Percentiles rank a stretch among this genome's conserved stretches.
These are phyloP conservation scores for Persicaria maculosa DNA, from an alignment of 148 eudicot genomes.

Conservation along the genomic window DNA sequence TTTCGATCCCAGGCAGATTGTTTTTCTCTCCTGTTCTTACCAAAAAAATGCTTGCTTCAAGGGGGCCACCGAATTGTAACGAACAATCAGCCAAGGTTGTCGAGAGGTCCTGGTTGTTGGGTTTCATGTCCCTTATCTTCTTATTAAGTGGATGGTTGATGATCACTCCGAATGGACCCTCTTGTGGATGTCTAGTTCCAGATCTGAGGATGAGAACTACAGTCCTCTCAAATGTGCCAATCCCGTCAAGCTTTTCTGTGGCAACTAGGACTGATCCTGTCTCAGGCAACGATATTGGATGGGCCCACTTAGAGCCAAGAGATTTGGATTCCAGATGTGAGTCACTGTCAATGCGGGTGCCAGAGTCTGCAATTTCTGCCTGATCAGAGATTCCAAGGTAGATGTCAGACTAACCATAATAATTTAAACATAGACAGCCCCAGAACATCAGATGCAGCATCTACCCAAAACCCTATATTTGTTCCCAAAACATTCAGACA, in stretches of 20 bases:
- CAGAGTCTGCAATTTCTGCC: constrained; percentile 42
- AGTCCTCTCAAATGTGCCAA: constrained; percentile 72
- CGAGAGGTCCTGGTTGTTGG: constrained; percentile 50
- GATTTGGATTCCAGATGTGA: constrained; percentile 34
- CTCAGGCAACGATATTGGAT: constrained; percentile 82
- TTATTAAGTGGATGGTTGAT: constrained; percentile 76
- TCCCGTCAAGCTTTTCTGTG: constrained; percentile 90
- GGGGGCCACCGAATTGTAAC: constrained; percentile 93
- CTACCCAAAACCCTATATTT: not conserved
- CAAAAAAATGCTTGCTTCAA: constrained; percentile 77
- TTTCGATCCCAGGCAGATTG: constrained; percentile 52
- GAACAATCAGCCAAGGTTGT: constrained; percentile 80
- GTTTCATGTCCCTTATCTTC: constrained; percentile 80
- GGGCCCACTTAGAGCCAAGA: constrained; percentile 90
- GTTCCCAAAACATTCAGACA: no score
- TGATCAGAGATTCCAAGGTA: constrained; percentile 17
- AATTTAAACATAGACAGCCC: not conserved
- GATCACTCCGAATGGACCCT: constrained; percentile 86
- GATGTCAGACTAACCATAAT: not conserved
- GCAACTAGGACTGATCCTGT: constrained; percentile 89
- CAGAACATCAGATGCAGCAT: not conserved
- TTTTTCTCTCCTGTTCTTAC: constrained; percentile 40
- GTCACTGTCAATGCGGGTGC: constrained; percentile 26
- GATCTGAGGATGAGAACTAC: constrained; percentile 82
- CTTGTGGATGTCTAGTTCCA: constrained; percentile 74